A percentile compares a stretch with the other conserved stretches of the same genome.
phyloP scores from a whole-genome alignment of 768 basidiomycete genomes.

The Mycena maculata region DNA sequence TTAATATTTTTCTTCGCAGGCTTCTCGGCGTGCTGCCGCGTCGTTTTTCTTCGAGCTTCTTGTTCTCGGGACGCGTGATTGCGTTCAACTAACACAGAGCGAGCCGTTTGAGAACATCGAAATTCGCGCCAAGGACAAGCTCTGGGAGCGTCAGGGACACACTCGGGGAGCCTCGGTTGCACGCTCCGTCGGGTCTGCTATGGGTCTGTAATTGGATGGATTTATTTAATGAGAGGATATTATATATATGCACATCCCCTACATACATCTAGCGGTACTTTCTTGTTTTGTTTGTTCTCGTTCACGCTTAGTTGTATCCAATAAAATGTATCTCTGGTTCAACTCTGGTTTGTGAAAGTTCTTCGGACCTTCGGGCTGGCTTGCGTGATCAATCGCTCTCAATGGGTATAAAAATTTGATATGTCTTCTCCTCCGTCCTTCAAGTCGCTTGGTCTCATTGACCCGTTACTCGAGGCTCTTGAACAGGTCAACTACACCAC shows the following conservation, averaged over 20 bases:
- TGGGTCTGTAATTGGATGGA: slow-evolving; percentile 48
- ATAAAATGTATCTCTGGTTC: too few species aligned
- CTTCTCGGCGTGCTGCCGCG: slow-evolving; percentile 90
- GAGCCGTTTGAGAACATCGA: slow-evolving; percentile 89
- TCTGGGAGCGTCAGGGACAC: slow-evolving; percentile 79
- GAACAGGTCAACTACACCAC: slow-evolving; percentile 82
- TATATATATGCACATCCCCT: slow-evolving; percentile 24
- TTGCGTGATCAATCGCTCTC: background rate
- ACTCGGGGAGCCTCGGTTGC: slow-evolving; percentile 52
- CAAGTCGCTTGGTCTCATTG: slow-evolving; percentile 86
- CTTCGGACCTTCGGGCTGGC: background rate
- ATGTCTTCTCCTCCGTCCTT: slow-evolving; percentile 64
- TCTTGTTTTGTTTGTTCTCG: slow-evolving; percentile 21
- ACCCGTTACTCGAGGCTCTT: slow-evolving; percentile 89
- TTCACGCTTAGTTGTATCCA: slow-evolving; percentile 31
- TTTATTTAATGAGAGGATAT: slow-evolving; percentile 13
- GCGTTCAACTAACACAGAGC: slow-evolving; percentile 81
- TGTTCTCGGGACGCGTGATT: slow-evolving; percentile 93
- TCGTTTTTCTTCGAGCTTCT: slow-evolving; percentile 99
- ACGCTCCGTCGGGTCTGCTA: slow-evolving; percentile 58
- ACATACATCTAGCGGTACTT: slow-evolving; percentile 18
- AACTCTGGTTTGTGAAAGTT: too few species aligned
- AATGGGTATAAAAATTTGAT: slow-evolving; percentile 12
- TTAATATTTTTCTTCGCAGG: slow-evolving; percentile 58
- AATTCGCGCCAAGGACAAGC: slow-evolving; percentile 80